Evolutionary conservation across 2,329 filamentous ascomycete species (phyloP).

Genomic region (Paraconiothyrium sp.): DNA sequence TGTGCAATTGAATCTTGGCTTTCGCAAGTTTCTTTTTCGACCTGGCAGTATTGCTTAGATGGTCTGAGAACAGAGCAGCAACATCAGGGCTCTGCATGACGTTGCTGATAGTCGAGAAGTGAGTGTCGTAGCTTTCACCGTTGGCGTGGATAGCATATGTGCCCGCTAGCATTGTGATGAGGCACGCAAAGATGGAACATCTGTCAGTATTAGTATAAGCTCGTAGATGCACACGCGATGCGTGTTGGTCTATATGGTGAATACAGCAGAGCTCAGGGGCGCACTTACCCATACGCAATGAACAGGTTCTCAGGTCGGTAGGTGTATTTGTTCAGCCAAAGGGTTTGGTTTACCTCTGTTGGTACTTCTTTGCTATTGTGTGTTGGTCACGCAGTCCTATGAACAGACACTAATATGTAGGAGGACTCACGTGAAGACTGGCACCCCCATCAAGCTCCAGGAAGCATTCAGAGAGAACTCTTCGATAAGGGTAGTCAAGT

Average conservation of each 20-base stretch:
- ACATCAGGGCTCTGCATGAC: slow-evolving; percentile 4
- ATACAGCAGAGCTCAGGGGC: not conserved
- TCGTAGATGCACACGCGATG: not conserved
- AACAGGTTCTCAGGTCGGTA: slow-evolving; percentile 18
- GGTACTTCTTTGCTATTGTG: slow-evolving; percentile 4
- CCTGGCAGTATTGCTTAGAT: too few relatives aligned
- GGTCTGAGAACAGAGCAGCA: not conserved
- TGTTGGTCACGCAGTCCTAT: not conserved
- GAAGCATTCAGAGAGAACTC: slow-evolving; percentile 16
- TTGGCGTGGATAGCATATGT: not conserved
- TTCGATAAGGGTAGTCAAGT: slow-evolving; percentile 9
- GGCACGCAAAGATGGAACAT: not conserved
- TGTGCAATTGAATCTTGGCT: not conserved
- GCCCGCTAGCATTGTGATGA: not conserved
- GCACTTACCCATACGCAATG: slow-evolving; percentile 20
- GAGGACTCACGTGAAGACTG: slow-evolving; percentile 6
- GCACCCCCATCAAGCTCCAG: slow-evolving; percentile 15
- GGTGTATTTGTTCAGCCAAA: slow-evolving; percentile 18
- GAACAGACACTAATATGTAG: too few relatives aligned
- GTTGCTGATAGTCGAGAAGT: not conserved
- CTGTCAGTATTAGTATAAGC: not conserved
- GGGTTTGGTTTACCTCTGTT: slow-evolving; percentile 4
- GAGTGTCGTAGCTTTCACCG: slow-evolving; percentile 3
- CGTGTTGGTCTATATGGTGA: not conserved
- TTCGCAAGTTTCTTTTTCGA: not conserved